Base-by-base conservation (phyloP, 2,329 filamentous ascomycete genomes). In the Cladophialophora psammophila region DNA sequence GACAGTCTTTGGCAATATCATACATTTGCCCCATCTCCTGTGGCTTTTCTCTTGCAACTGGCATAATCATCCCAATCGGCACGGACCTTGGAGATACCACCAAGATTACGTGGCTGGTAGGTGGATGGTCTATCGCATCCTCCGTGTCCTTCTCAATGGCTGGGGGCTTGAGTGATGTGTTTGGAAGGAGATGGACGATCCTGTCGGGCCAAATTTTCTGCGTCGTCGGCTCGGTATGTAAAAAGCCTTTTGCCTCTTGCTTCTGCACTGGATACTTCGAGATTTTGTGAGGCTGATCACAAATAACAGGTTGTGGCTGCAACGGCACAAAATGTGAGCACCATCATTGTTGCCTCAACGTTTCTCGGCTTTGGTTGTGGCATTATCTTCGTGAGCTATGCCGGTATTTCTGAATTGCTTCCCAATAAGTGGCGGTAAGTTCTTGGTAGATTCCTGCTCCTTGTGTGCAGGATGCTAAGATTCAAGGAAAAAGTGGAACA, bases 371-470 rank as follows among this genome's bases (percentile, higher is more conserved):
- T 80, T 32, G 69, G 81, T 52, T 78, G 79, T 6, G 73, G 73
- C 58, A 76, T 81, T 55, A 72, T 80, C 54, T 75, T 76, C 60
- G 77, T 76, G 5, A 75, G 74, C 5, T 78, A 78, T 2, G 72
- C 75, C 35, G 75, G 71, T 55, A 72, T 82, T 64, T 74, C 75
- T 53, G 75, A 74, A 12, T 66, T 81, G 40, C 80, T 81, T 62
- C 76, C 71, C 1, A 78, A 76, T 40, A 78, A 74, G 63, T 53
- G 79, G 78, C 20, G 72, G 79, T n/a, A 77, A 10, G 42, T 20
- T 9, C 9, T 26, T 48, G 15, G n/a, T 45, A 7, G n/a, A 1
- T 15, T 40, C 10, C 42, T 45, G 4, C n/a, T 45, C 7, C 15
- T 18, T 20, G n/a, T 8, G 9, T 9, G 5, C 5, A 20, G 6